Evolutionary conservation across 1,284 basidiomycete species (phyloP), one percentile per base, ranked within the genome.

Genomic region (Flammula alnicola): DNA sequence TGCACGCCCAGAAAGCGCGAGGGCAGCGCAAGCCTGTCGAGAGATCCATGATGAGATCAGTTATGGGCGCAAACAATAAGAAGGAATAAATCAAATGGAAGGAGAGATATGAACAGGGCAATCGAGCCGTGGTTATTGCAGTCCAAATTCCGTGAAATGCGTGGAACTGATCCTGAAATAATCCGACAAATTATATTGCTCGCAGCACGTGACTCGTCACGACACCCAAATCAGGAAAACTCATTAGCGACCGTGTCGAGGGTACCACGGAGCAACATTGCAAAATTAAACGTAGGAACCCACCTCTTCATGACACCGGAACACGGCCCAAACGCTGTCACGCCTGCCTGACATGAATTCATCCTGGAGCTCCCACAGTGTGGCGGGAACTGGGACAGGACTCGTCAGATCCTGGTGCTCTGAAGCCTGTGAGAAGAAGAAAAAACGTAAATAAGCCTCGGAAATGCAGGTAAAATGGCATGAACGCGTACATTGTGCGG

Each of bases 241-340:
- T n/a, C 20, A 17, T 16, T 17, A n/a, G 20, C 36, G 7, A 38
- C 36, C 17, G 5, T 19, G 12, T 6, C 5, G 5, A 38, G 7
- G 16, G 7, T 11, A 11, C 16, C 10, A 12, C 36, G 12, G 7
- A 19, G n/a, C n/a, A n/a, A n/a, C n/a, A n/a, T n/a, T 22, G 26
- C 7, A 22, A 14, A 32, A 29, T 30, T 9, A 50, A 29, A n/a
- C n/a, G n/a, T n/a, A 53, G 23, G 38, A 40, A 22, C 82, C 57
- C 55, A 85, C 83, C 72, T 86, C 80, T 60, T 78, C 74, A 57
- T 86, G 84, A 0, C 76, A 76, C 53, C 65, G 65, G 66, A 84
- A 84, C 12, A 84, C 76, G 2, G 78, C 75, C 79, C 79, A 85
- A 6, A 80, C 68, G 20, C 72, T 70, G 31, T 64, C 59, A 2